Evolutionary conservation across 768 basidiomycete genomes (phyloP).

Genomic region (Mycena sanguinolenta): DNA sequence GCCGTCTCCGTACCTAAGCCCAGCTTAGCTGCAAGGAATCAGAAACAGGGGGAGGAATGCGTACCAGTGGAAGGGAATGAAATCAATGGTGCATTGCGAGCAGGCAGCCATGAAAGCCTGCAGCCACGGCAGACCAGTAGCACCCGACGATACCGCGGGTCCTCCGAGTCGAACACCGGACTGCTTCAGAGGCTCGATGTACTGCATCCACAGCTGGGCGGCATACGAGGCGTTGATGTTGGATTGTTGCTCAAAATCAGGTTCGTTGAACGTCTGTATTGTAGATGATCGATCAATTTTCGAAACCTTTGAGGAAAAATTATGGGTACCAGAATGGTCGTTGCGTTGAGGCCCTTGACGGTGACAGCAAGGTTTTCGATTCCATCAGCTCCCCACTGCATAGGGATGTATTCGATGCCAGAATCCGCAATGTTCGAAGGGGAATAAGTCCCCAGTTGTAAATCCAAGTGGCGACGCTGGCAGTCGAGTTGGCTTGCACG

Average conservation of each 20-base stretch:
- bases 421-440: constrained; percentile 58
- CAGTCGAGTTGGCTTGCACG: constrained; percentile 58
- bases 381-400: constrained; percentile 64
- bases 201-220: constrained; percentile 69
- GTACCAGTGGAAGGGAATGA: constrained; percentile 64
- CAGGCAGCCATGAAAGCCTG: constrained; percentile 67
- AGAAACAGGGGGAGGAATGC: constrained; percentile 40
- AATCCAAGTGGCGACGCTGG: constrained; percentile 60
- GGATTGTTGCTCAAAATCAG: constrained; percentile 67
- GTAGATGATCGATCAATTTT: constrained; percentile 50
- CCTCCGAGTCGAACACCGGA: constrained; percentile 66
- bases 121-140: constrained; percentile 68
- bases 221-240: constrained; percentile 60
- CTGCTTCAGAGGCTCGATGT: constrained; percentile 67
- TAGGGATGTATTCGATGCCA: constrained; percentile 62
- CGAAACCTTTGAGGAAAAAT: neutral
- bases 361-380: constrained; percentile 54
- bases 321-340: constrained; percentile 57
- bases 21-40: constrained; percentile 42
- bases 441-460: constrained; percentile 68
- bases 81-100: constrained; percentile 62
- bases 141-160: constrained; percentile 68
- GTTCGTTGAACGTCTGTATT: constrained; percentile 57
- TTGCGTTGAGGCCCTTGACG: constrained; percentile 61
- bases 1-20: constrained; percentile 69